A percentile compares a stretch with the other conserved stretches of the same genome.
These are phyloP conservation scores for Tylopilus subfusipes DNA, from an alignment of 768 basidiomycete genomes.

Conservation along the genomic window DNA sequence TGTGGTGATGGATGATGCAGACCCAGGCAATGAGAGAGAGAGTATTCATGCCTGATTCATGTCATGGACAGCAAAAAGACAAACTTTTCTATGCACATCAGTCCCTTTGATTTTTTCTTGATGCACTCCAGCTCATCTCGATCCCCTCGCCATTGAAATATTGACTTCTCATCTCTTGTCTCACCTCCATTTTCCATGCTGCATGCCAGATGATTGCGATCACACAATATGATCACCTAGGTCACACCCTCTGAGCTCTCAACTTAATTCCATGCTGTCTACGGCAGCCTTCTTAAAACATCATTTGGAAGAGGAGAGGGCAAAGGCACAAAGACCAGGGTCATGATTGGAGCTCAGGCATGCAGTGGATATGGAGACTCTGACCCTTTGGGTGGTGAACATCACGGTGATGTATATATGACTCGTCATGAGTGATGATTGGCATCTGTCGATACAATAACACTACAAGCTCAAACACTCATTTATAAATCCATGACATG, in stretches of 20 bases:
- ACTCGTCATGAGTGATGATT: too few relatives aligned
- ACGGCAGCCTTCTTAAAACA: constrained; percentile 76
- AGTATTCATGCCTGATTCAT: constrained; percentile 82
- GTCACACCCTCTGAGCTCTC: constrained; percentile 58
- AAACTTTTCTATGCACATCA: constrained; percentile 75
- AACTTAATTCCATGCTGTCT: constrained; percentile 68
- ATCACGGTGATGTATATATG: too few relatives aligned
- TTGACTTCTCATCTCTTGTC: not conserved
- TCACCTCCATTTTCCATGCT: not conserved
- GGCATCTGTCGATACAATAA: too few relatives aligned
- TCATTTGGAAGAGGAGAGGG: constrained; percentile 59
- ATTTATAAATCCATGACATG: too few relatives aligned
- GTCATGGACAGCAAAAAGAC: constrained; percentile 64
- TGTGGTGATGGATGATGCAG: constrained; percentile 46
- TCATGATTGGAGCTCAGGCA: constrained; percentile 6
- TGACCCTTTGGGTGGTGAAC: too few relatives aligned
- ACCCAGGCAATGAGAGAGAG: constrained; percentile 30
- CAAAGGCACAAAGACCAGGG: constrained; percentile 1
- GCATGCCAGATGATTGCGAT: not conserved
- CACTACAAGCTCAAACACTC: too few relatives aligned
- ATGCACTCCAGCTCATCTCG: not conserved
- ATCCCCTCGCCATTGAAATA: not conserved
- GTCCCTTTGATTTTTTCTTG: constrained; percentile 21
- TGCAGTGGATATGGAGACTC: too few relatives aligned
- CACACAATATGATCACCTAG: constrained; percentile 31